Percentiles rank a stretch among this genome's conserved stretches.
Evolutionary conservation across 1,284 basidiomycete species (phyloP).

Genomic region (Ceratobasidium sp.): DNA sequence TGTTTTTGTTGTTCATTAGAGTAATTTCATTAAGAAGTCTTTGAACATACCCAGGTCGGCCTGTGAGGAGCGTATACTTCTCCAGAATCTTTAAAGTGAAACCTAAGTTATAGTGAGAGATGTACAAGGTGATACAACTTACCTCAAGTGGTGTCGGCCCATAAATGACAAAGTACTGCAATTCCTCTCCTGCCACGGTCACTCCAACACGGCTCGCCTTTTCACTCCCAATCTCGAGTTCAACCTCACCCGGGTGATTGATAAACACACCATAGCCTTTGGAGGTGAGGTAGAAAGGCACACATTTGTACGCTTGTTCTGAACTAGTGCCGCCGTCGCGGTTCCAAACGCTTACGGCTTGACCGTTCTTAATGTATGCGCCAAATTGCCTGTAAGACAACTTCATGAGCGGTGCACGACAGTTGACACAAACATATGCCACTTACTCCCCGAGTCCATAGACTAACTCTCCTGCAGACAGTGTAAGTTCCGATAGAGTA

Average conservation of each 20-base stretch:
- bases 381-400: constrained; percentile 71
- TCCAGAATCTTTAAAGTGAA: constrained; percentile 66
- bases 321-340: constrained; percentile 72
- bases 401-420: neutral
- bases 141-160: constrained; percentile 74
- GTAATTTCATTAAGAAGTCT: neutral
- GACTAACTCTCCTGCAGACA: constrained; percentile 77
- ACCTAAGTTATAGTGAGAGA: constrained; percentile 2
- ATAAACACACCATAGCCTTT: constrained; percentile 81
- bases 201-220: constrained; percentile 79
- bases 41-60: constrained; percentile 69
- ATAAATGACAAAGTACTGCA: constrained; percentile 80
- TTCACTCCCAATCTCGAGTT: constrained; percentile 80
- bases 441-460: constrained; percentile 72
- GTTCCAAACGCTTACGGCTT: constrained; percentile 77
- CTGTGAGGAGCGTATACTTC: constrained; percentile 74
- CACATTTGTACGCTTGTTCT: constrained; percentile 81
- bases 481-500: constrained; percentile 75
- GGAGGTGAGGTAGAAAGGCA: constrained; percentile 80
- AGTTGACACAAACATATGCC: neutral
- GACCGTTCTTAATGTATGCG: constrained; percentile 82
- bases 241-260: constrained; percentile 82
- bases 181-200: constrained; percentile 72
- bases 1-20: neutral
- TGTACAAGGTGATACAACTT: constrained; percentile 49